Conservation (phyloP, 441 rosid genomes). For the Lepidium campestre region DNA sequence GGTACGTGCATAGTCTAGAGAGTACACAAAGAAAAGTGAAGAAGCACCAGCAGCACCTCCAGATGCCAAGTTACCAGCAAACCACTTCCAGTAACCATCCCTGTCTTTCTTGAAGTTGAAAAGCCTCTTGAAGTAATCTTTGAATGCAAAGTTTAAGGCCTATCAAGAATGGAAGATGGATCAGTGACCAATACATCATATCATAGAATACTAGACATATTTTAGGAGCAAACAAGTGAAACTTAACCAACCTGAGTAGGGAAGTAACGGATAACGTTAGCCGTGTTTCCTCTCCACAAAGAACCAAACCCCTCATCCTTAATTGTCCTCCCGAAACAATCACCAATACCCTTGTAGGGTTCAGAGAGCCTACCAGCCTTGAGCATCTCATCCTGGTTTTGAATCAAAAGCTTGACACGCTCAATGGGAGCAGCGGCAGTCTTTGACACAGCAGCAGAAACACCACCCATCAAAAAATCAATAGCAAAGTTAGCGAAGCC, state of each 20-base stretch:
- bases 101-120: slow-evolving; percentile 61
- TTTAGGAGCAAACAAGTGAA: not conserved
- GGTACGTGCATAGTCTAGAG: slow-evolving; percentile 57
- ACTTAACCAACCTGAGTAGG: slow-evolving; percentile 45
- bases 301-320: slow-evolving; percentile 43
- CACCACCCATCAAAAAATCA: slow-evolving; percentile 63
- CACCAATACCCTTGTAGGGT: slow-evolving; percentile 62
- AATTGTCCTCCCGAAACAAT: slow-evolving; percentile 44
- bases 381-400: slow-evolving; percentile 62
- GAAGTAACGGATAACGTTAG: slow-evolving; percentile 61
- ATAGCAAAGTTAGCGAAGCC: slow-evolving; percentile 42
- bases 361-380: slow-evolving; percentile 47
- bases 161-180: not conserved
- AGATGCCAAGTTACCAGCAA: slow-evolving; percentile 59
- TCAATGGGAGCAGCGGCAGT: slow-evolving; percentile 66
- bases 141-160: slow-evolving; percentile 67
- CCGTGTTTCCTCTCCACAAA: slow-evolving; percentile 65
- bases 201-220: not conserved
- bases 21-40: slow-evolving; percentile 55
- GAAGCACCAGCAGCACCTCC: slow-evolving; percentile 72
- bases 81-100: slow-evolving; percentile 73
- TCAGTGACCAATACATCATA: not conserved
- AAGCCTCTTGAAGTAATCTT: slow-evolving; percentile 60
- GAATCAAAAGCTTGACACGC: slow-evolving; percentile 62
- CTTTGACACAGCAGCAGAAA: slow-evolving; percentile 60